Evolutionary conservation across 176 grass and related monocot genomes (phyloP).

Genomic region (Phragmites australis): DNA sequence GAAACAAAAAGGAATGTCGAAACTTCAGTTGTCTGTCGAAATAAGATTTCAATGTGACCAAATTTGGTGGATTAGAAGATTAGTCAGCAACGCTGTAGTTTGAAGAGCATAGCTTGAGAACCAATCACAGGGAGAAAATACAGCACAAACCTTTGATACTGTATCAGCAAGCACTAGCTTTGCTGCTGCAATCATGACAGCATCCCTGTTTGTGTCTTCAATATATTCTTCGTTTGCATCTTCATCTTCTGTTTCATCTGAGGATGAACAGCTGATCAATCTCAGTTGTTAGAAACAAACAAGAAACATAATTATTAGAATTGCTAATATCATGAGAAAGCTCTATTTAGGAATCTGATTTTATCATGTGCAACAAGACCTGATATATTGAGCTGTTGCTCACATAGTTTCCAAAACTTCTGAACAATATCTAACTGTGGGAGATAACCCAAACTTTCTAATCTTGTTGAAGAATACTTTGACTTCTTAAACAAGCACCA

Average conservation of each 20-base stretch:
- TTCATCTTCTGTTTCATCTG: constrained; percentile 99
- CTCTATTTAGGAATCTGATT: not conserved
- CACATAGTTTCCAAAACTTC: constrained; percentile 94
- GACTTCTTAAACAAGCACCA: constrained; percentile 98
- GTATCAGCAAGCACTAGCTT: constrained; percentile 81
- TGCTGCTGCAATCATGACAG: constrained; percentile 88
- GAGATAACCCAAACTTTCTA: constrained; percentile 78
- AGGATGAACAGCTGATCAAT: constrained; percentile 33
- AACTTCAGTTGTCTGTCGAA: constrained; percentile 12
- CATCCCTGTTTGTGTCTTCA: constrained; percentile 92
- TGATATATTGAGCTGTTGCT: constrained; percentile 83
- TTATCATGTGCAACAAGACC: constrained; percentile 41
- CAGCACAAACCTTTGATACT: constrained; percentile 74
- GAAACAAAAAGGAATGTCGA: constrained; percentile 26
- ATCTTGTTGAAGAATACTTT: constrained; percentile 77
- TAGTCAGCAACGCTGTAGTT: constrained; percentile 15
- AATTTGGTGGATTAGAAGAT: constrained; percentile 1
- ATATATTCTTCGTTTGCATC: constrained; percentile 95
- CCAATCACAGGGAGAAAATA: constrained; percentile 23
- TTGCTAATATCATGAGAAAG: constrained; percentile 26
- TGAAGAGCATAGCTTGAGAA: constrained; percentile 33
- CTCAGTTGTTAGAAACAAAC: constrained; percentile 25
- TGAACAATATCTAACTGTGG: constrained; percentile 70
- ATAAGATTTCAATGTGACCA: not conserved
- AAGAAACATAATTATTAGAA: constrained; percentile 4